Evolutionary conservation across 1,284 basidiomycete genomes (phyloP).

Genomic region (Laetiporus sulphureus): DNA sequence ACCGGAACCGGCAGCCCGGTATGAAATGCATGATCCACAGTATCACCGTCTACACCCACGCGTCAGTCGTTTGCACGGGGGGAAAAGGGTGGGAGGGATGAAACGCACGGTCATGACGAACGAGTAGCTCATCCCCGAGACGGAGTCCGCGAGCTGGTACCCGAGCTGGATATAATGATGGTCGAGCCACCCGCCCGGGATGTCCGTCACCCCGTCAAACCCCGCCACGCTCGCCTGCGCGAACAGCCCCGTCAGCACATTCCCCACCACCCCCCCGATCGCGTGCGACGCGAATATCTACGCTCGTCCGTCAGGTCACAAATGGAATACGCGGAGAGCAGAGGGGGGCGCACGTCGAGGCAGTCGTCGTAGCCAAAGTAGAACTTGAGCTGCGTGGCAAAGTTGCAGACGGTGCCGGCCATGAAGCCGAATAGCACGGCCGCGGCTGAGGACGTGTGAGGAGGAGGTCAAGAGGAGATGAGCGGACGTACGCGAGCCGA

Average conservation of each 20-base stretch:
- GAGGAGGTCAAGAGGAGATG: background rate
- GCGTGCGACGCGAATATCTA: conserved; percentile 88
- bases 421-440: conserved; percentile 83
- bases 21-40: conserved; percentile 92
- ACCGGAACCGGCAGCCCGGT: conserved; percentile 78
- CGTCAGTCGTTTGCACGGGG: background rate
- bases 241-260: conserved; percentile 80
- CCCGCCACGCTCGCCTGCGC: conserved; percentile 80
- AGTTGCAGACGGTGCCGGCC: conserved; percentile 85
- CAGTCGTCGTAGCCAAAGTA: conserved; percentile 69
- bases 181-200: conserved; percentile 90
- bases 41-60: conserved; percentile 59
- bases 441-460: conserved; percentile 42
- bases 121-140: conserved; percentile 70
- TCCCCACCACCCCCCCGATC: conserved; percentile 85
- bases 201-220: conserved; percentile 73
- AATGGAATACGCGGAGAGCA: background rate
- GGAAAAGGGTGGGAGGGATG: background rate
- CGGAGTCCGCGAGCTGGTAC: conserved; percentile 82
- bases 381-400: conserved; percentile 92
- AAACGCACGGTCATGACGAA: conserved; percentile 71
- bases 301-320: background rate
- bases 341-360: conserved; percentile 55
- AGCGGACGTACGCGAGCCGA: conserved; percentile 60
- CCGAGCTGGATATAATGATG: conserved; percentile 80